phyloP scores from a whole-genome alignment of 164 flowering plant genomes.

The Liquidambar formosana region DNA sequence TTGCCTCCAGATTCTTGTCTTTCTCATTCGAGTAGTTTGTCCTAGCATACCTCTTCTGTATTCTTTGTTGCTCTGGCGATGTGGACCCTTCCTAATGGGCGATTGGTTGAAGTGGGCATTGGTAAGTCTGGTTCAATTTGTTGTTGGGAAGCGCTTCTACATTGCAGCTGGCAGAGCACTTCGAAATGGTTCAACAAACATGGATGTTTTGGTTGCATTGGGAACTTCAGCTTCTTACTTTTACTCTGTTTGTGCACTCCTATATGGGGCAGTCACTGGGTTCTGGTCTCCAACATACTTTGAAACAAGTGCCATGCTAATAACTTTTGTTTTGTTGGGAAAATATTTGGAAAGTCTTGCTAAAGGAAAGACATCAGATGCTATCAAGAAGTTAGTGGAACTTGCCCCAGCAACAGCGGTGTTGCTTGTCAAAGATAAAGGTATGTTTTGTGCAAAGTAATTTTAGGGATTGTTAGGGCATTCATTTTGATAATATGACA shows the following conservation, averaged over 20 bases:
- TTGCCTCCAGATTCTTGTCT: constrained; percentile 70
- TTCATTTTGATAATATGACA: neutral
- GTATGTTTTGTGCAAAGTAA: constrained; percentile 27
- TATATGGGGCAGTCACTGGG: constrained; percentile 92
- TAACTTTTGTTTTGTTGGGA: constrained; percentile 93
- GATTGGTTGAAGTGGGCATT: constrained; percentile 95
- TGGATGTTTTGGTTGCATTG: constrained; percentile 98
- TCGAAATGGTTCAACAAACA: constrained; percentile 86
- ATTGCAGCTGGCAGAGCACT: constrained; percentile 90
- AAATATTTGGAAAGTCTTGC: constrained; percentile 96
- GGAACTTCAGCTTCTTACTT: constrained; percentile 97
- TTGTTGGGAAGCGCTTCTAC: constrained; percentile 91
- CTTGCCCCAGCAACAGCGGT: constrained; percentile 91
- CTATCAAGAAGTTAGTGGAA: constrained; percentile 93
- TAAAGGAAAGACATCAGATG: constrained; percentile 97
- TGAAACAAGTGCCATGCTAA: constrained; percentile 97
- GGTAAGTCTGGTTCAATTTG: constrained; percentile 87
- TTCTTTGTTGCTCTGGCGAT: constrained; percentile 71
- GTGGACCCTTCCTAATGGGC: constrained; percentile 93
- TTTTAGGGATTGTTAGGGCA: neutral
- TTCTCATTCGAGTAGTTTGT: constrained; percentile 81
- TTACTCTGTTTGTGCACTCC: constrained; percentile 87
- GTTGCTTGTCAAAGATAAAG: constrained; percentile 73
- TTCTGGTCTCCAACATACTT: constrained; percentile 96
- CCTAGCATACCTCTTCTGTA: constrained; percentile 82